Evolutionary conservation across 2,329 filamentous ascomycete species (phyloP), one percentile per base, ranked within the genome.

Genomic region (Pestalotiopsis sp.): DNA sequence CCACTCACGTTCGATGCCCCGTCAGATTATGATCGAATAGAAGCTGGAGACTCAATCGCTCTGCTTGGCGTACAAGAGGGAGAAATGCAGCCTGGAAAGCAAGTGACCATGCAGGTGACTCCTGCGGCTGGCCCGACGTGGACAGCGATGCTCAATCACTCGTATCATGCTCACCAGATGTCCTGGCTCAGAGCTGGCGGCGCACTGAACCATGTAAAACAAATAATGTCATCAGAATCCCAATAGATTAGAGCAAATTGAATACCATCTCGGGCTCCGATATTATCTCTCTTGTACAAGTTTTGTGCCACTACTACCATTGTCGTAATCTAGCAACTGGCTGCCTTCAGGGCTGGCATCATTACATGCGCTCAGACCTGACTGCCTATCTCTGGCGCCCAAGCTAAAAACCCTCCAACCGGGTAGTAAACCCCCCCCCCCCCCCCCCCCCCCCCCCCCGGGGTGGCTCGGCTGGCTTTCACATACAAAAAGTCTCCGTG

Each of bases 161-260:
- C 96, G 73, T 99, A 97, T 91, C 99, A 99, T 88, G 94, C 93
- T 82, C 90, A 93, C 76, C 96, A 99, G 87, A 92, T 99, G 72
- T 92, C 98, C 86, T 99, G 96, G 96, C 99, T 99, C 90, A 95
- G 94, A 89, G 97, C 98, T 83, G 96, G 96, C 74, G 95, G 92
- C 79, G 96, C 96, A 67, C 88, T 99, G 74, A 99, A 99, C 91
- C 45, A 52, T 52, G 45, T 52, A 52, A 52, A 52, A 52, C 45
- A 52, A n/a, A 3, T 52, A 9, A 52, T 52, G n/a, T 7, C 9
- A 1, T 52, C 45, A 2, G 2, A 7, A 7, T 6, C 4, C n/a
- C 20, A 52, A 9, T 9, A 52, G 3, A 52, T n/a, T 6, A 31
- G 7, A 31, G 6, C 6, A 31, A 31, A 31, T 6, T 6, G 1